A percentile compares a stretch with the other conserved stretches of the same genome.
Conservation (phyloP, 495 filamentous ascomycete species). For the Lophium mytilinum region DNA sequence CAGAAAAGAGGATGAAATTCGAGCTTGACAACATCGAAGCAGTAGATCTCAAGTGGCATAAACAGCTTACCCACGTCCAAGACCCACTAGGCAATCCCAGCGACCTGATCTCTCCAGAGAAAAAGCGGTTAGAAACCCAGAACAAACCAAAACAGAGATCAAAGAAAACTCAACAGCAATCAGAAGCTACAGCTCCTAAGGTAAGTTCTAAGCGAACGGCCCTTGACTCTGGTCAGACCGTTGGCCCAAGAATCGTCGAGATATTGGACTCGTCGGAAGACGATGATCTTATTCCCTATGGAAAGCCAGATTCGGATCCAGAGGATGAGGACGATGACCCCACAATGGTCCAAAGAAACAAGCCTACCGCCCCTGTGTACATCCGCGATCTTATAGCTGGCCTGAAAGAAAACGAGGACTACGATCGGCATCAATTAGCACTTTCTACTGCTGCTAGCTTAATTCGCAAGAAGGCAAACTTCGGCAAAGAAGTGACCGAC, state of each 20-base stretch:
- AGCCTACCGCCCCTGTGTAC: conserved; percentile 79
- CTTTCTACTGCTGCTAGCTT: conserved; percentile 66
- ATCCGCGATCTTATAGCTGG: conserved; percentile 76
- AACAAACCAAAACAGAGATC: neutral
- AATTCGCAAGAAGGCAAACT: conserved; percentile 80
- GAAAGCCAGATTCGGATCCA: conserved; percentile 85
- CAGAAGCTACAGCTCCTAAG: neutral
- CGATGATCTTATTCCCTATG: conserved; percentile 71
- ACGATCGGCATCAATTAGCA: conserved; percentile 74
- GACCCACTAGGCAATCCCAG: conserved; percentile 58
- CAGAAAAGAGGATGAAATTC: conserved; percentile 68
- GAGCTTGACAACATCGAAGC: conserved; percentile 69
- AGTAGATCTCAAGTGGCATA: conserved; percentile 70
- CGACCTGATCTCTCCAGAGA: conserved; percentile 29
- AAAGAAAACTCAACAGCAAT: conserved; percentile 1
- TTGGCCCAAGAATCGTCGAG: conserved; percentile 34
- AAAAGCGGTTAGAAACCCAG: neutral
- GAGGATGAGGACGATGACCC: conserved; percentile 91
- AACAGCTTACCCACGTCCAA: conserved; percentile 50
- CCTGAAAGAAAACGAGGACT: conserved; percentile 72
- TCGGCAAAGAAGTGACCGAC: conserved; percentile 78
- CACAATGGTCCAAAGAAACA: conserved; percentile 71
- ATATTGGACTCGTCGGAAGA: conserved; percentile 49
- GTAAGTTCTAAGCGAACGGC: neutral
- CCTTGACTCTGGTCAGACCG: conserved; percentile 54